Base-by-base conservation (phyloP, 345 rosid species). In the Populus nigra region DNA sequence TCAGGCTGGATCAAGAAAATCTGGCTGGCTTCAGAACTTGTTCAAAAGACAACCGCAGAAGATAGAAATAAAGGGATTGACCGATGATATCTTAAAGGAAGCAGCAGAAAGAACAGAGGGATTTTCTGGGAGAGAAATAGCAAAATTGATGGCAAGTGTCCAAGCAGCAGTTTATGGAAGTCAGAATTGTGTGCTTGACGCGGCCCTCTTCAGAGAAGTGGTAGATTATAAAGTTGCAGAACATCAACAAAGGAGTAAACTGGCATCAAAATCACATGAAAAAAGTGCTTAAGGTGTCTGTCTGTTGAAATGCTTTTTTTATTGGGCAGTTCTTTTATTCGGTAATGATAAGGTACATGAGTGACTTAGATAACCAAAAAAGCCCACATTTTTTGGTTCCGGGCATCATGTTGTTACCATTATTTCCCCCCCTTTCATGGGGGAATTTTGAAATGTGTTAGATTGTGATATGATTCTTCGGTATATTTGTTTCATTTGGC, bases 91-190 rank as follows among this genome's bases (percentile, higher is more conserved):
- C 69, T 47, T 93, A 20, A 91, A 81, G 81, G 97, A 96, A 85
- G 97, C 97, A 5, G 97, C 97, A 2, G 88, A 89, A 4, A 96
- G 90, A 87, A 93, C 91, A 0, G 89, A 89, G 65, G 97, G 98
- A 72, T 96, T 93, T 84, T 93, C 96, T 3, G 97, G 98, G 59
- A 89, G 99, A 74, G 94, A 96, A 81, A 92, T 93, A 10, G 98
- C 97, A 1, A 93, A 96, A 80, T 74, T 96, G 80, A 92, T 96
- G 98, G 98, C 98, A 3, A 77, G 97, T 17, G 91, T 96, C 59
- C 99, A 96, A 79, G 98, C 98, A 68, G 94, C 96, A 53, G 97
- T 93, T 23, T 93, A 96, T 72, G 98, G 99, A 75, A 96, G 97
- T 57, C 86, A 83, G 72, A 78, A 91, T 33, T 96, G 98, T 75